These are phyloP conservation scores for Chalciporus sp. DNA, from an alignment of 1,284 basidiomycete genomes.

Conservation along the genomic window DNA sequence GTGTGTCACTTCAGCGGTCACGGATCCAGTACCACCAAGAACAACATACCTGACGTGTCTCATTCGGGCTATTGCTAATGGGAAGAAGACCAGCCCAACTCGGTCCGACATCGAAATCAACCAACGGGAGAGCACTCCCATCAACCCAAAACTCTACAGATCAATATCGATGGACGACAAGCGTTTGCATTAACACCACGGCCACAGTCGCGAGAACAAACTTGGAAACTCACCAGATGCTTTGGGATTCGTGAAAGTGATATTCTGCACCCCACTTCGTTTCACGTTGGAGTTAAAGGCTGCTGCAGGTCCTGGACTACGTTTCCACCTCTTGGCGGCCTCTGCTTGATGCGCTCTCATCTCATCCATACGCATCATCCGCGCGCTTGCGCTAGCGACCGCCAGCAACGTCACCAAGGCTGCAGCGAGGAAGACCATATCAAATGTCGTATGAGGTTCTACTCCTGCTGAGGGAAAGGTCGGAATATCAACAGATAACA, in stretches of 20 bases:
- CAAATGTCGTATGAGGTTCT: background rate
- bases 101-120: conserved; percentile 73
- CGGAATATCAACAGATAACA: too few relatives aligned
- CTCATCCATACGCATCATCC: conserved; percentile 24
- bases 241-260: conserved; percentile 70
- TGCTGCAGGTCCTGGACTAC: conserved; percentile 23
- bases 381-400: conserved; percentile 8
- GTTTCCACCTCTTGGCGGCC: conserved; percentile 44
- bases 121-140: conserved; percentile 64
- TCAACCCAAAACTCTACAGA: conserved; percentile 72
- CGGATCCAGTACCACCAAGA: background rate
- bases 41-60: conserved; percentile 61
- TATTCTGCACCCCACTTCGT: conserved; percentile 50
- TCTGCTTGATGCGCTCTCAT: conserved; percentile 22
- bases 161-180: background rate
- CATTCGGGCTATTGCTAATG: conserved; percentile 60
- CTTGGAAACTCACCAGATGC: conserved; percentile 52
- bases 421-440: conserved; percentile 15
- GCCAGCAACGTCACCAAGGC: conserved; percentile 11
- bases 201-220: background rate
- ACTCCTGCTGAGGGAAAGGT: background rate
- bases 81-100: conserved; percentile 77
- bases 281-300: conserved; percentile 4
- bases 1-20: background rate
- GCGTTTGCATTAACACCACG: background rate